phyloP scores from a whole-genome alignment of 768 basidiomycete species.

The Tephrocybe sp. region DNA sequence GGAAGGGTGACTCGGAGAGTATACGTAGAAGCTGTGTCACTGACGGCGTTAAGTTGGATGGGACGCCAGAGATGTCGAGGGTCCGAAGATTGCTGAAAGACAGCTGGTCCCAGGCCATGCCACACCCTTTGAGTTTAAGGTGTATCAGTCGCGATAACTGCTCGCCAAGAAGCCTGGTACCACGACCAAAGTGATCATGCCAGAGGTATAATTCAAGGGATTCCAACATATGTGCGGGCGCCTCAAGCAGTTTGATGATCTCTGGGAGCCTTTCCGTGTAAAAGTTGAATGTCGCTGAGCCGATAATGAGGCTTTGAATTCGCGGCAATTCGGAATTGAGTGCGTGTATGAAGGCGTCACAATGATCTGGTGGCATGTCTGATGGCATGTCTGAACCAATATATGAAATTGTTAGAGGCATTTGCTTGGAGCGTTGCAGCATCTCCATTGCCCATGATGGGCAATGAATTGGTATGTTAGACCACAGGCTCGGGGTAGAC shows the following conservation, averaged over 20 bases:
- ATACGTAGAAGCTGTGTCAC: background rate
- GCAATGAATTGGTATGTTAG: background rate
- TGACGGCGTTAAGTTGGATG: background rate
- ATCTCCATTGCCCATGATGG: conserved; percentile 3
- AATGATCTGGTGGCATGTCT: background rate
- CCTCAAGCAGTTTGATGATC: background rate
- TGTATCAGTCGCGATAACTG: background rate
- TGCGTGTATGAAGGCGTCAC: background rate
- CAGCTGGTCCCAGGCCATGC: background rate
- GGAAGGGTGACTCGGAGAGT: background rate
- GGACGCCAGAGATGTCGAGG: background rate
- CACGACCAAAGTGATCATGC: background rate
- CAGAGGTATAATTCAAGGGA: background rate
- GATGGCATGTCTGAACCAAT: too few relatives aligned
- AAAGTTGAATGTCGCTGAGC: background rate
- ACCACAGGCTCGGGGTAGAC: conserved; percentile 2
- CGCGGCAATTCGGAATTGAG: background rate
- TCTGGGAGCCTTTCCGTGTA: background rate
- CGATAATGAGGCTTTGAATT: background rate
- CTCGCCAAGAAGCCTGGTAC: background rate
- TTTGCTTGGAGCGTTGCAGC: background rate
- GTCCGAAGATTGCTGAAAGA: background rate
- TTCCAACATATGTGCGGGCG: background rate
- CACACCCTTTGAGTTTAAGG: background rate
- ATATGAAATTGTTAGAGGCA: background rate